phyloP scores from a whole-genome alignment of 1,139 yeast species.

The Yamadazyma mexicana region DNA sequence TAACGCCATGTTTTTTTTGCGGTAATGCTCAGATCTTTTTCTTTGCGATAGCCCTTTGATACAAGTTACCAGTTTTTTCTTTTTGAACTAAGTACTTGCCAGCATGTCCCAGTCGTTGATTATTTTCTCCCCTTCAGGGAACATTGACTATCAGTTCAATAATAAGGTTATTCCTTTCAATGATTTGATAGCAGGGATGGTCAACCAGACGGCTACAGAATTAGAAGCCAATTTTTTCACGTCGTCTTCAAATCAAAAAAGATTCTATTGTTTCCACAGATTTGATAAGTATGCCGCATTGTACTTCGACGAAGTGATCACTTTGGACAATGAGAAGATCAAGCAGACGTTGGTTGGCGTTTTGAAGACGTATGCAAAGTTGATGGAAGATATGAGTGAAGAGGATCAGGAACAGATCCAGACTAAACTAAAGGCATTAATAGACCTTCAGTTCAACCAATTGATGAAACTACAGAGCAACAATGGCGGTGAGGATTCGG shows the following conservation, averaged over 20 bases:
- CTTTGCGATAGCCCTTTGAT: no score
- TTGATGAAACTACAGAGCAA: constrained; percentile 31
- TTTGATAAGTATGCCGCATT: constrained; percentile 36
- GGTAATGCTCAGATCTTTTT: constrained; percentile 1
- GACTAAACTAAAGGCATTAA: constrained; percentile 31
- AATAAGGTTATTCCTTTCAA: constrained; percentile 42
- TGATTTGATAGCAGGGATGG: constrained; percentile 38
- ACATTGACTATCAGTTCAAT: constrained; percentile 38
- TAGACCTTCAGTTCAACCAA: constrained; percentile 41
- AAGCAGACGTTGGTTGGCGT: constrained; percentile 34
- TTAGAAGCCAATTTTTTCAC: constrained; percentile 39
- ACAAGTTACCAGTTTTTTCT: neutral
- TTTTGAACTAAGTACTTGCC: neutral
- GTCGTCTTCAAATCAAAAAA: constrained; percentile 30
- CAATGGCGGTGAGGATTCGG: neutral
- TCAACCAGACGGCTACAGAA: constrained; percentile 35
- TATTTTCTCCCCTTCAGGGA: constrained; percentile 39
- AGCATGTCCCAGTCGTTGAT: constrained; percentile 35
- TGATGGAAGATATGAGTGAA: constrained; percentile 27
- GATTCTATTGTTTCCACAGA: constrained; percentile 35
- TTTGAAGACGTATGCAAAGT: constrained; percentile 33
- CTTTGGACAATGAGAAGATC: constrained; percentile 42
- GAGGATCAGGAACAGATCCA: constrained; percentile 12
- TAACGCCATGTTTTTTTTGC: constrained; percentile 53
- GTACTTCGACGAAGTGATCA: constrained; percentile 42